These are phyloP conservation scores for Microthlaspi erraticum DNA, from an alignment of 345 rosid species.

Conservation along the genomic window DNA sequence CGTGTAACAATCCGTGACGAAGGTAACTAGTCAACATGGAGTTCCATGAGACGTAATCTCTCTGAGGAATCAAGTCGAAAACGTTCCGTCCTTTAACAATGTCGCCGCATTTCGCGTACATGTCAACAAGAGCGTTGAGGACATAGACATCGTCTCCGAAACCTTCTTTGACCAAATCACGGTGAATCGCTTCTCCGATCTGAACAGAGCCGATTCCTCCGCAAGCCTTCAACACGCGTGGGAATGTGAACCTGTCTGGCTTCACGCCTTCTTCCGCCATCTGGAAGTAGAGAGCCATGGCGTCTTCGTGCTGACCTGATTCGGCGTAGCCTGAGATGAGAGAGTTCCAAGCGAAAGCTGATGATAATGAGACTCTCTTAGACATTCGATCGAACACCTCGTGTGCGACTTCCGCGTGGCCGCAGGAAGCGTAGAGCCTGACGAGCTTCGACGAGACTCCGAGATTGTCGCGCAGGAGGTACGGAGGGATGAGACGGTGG, in stretches of 20 bases:
- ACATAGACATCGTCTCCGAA: conserved; percentile 64
- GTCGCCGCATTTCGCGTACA: conserved; percentile 96
- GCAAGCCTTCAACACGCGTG: conserved; percentile 83
- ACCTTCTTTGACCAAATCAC: conserved; percentile 72
- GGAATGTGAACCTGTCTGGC: conserved; percentile 81
- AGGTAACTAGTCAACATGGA: conserved; percentile 70
- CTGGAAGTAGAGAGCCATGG: conserved; percentile 84
- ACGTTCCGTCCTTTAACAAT: conserved; percentile 74
- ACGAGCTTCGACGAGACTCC: conserved; percentile 71
- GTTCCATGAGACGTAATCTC: conserved; percentile 79
- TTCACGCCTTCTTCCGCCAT: conserved; percentile 84
- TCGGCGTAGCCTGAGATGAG: conserved; percentile 79
- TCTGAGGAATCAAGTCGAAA: conserved; percentile 59
- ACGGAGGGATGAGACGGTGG: conserved; percentile 61
- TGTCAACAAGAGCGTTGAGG: conserved; percentile 79
- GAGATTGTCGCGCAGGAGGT: conserved; percentile 54
- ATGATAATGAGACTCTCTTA: conserved; percentile 47
- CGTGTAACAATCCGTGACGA: conserved; percentile 62
- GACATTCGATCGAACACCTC: conserved; percentile 84
- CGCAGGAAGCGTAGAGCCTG: conserved; percentile 59
- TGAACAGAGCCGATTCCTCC: conserved; percentile 77
- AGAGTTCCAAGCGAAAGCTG: conserved; percentile 89
- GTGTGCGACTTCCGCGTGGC: conserved; percentile 64
- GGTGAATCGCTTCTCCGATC: conserved; percentile 76
- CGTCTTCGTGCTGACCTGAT: conserved; percentile 70